These are phyloP conservation scores for Ormosia semicastrata DNA, from an alignment of 306 rosid genomes.

Conservation along the genomic window DNA sequence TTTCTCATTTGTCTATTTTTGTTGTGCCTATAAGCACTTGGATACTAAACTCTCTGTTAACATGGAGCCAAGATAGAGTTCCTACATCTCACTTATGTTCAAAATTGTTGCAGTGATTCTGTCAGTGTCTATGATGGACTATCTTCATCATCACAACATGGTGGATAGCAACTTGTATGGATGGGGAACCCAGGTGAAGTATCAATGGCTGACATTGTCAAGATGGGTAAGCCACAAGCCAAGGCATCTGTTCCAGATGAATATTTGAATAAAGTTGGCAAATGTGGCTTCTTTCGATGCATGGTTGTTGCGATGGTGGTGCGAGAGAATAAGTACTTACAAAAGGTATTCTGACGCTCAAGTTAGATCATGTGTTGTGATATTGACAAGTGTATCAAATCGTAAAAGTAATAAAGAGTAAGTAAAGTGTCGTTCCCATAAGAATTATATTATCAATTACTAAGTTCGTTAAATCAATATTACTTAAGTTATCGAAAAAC, in stretches of 20 bases:
- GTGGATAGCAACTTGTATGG: constrained; percentile 85
- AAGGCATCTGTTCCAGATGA: constrained; percentile 34
- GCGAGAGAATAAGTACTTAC: too few relatives aligned
- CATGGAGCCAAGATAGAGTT: neutral
- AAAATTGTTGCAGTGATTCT: constrained; percentile 62
- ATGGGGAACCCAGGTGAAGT: constrained; percentile 74
- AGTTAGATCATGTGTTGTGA: too few relatives aligned
- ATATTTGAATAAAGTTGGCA: too few relatives aligned
- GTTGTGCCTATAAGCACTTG: neutral
- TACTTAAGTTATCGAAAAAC: too few relatives aligned
- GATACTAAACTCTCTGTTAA: neutral
- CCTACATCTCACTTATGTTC: constrained; percentile 14
- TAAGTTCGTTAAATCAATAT: too few relatives aligned
- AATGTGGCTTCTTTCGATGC: too few relatives aligned
- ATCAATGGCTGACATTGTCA: constrained; percentile 85
- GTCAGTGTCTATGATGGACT: constrained; percentile 54
- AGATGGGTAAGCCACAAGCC: constrained; percentile 80
- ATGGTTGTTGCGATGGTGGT: too few relatives aligned
- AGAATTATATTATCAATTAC: too few relatives aligned
- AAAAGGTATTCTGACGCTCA: too few relatives aligned
- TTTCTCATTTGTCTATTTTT: neutral
- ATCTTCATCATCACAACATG: constrained; percentile 60
- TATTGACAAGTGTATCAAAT: too few relatives aligned
- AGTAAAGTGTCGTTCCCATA: too few relatives aligned
- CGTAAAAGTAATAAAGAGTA: too few relatives aligned